These are phyloP conservation scores for Melaleuca alternifolia DNA, from an alignment of 345 rosid genomes.

Conservation along the genomic window DNA sequence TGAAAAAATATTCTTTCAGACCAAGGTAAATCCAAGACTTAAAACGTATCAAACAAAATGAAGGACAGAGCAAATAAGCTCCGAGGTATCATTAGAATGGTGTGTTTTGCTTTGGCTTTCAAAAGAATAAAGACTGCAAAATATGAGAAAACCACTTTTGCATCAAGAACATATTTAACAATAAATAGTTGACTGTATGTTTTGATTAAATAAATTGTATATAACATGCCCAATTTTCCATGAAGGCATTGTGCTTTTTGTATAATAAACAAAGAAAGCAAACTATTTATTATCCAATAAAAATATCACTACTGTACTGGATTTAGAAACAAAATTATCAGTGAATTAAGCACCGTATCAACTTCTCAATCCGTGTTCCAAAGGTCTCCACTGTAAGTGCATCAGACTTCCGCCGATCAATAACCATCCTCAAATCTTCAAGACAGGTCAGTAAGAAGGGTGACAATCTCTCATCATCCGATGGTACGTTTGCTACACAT, in stretches of 20 bases:
- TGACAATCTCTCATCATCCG: conserved; percentile 63
- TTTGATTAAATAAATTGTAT: background rate
- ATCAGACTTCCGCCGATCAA: conserved; percentile 84
- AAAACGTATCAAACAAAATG: background rate
- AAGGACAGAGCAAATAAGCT: background rate
- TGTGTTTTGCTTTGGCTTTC: background rate
- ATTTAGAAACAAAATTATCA: background rate
- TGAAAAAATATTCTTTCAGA: background rate
- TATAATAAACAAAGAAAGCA: background rate
- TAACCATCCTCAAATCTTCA: conserved; percentile 69
- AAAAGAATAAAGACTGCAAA: background rate
- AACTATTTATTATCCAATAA: background rate
- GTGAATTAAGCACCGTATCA: conserved; percentile 47
- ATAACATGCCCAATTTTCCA: background rate
- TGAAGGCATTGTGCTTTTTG: background rate
- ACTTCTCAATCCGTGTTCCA: conserved; percentile 89
- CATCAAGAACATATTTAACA: background rate
- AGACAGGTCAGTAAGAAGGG: conserved; percentile 72
- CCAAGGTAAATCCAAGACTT: background rate
- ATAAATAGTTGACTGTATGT: background rate
- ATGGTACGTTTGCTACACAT: conserved; percentile 74
- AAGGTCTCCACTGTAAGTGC: conserved; percentile 96
- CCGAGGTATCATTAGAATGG: background rate
- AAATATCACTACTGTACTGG: background rate
- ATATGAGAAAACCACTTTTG: background rate